Percentiles rank a stretch among this genome's conserved stretches.
phyloP scores from a whole-genome alignment of 495 filamentous ascomycete genomes.

The Xylaria longipes region DNA sequence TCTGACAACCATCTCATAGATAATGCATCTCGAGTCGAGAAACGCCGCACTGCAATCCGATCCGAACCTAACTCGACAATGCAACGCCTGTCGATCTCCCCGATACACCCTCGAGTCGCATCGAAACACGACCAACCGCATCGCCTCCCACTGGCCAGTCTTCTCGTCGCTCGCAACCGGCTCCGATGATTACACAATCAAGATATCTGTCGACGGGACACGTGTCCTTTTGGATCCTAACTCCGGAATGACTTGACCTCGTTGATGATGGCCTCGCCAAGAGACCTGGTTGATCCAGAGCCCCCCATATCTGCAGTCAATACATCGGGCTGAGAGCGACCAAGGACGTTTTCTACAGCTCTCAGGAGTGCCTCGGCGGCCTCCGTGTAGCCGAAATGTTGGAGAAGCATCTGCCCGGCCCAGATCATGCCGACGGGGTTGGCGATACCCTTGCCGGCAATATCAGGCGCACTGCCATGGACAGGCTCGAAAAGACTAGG shows the following conservation, averaged over 20 bases:
- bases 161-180: no score
- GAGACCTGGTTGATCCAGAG: slow-evolving; percentile 64
- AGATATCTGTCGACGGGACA: neutral
- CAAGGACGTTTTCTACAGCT: slow-evolving; percentile 71
- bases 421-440: slow-evolving; percentile 77
- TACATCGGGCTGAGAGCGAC: slow-evolving; percentile 53
- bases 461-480: slow-evolving; percentile 74
- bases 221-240: neutral
- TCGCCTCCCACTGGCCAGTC: no score
- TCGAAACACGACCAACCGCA: no score
- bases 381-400: slow-evolving; percentile 69
- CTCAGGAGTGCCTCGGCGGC: slow-evolving; percentile 67
- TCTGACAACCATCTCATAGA: no score
- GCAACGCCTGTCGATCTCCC: neutral
- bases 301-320: slow-evolving; percentile 74
- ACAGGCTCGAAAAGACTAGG: slow-evolving; percentile 90
- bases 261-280: slow-evolving; percentile 62
- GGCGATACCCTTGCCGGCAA: slow-evolving; percentile 73
- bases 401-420: slow-evolving; percentile 75
- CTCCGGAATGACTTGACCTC: slow-evolving; percentile 29
- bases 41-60: neutral
- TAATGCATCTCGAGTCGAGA: neutral
- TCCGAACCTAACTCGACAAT: no score
- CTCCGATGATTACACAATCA: neutral
- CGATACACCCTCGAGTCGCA: neutral